These are phyloP conservation scores for Metschnikowia colocasiae DNA, from an alignment of 805 yeast genomes.

Conservation along the genomic window DNA sequence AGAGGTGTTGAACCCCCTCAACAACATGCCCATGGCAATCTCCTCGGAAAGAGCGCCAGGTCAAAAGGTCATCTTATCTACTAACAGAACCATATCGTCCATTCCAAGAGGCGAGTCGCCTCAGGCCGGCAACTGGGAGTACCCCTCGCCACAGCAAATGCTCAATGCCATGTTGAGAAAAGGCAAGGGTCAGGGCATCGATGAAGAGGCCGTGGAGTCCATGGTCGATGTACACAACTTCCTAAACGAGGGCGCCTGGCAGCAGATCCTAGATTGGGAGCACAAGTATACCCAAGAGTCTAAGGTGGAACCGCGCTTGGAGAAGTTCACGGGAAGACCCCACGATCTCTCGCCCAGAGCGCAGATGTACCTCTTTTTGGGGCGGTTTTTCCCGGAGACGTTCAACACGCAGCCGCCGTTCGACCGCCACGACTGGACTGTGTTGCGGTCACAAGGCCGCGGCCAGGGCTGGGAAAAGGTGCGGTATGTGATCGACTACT, in stretches of 20 bases:
- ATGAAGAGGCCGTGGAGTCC: constrained; percentile 91
- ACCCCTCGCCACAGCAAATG: constrained; percentile 99
- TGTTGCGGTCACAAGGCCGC: constrained; percentile 57
- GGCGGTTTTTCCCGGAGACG: constrained; percentile 65
- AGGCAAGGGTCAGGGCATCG: constrained; percentile 83
- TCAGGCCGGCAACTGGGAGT: constrained; percentile 87
- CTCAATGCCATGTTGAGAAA: constrained; percentile 94
- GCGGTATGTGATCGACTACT: constrained; percentile 92
- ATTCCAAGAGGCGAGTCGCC: constrained; percentile 77
- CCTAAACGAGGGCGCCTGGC: constrained; percentile 97
- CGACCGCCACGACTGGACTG: constrained; percentile 99
- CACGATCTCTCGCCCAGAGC: constrained; percentile 86
- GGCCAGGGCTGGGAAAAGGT: constrained; percentile 57
- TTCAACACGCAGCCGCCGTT: constrained; percentile 85
- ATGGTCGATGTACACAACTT: constrained; percentile 98
- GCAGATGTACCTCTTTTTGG: constrained; percentile 56
- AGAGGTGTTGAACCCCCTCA: constrained; percentile 53
- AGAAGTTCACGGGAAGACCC: constrained; percentile 90
- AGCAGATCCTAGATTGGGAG: constrained; percentile 92
- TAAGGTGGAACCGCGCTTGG: constrained; percentile 65
- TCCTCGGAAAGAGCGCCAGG: constrained; percentile 70
- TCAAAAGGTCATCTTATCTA: constrained; percentile 73
- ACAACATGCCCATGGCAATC: constrained; percentile 81
- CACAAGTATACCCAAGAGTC: constrained; percentile 55
- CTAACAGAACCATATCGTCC: constrained; percentile 75